phyloP scores from a whole-genome alignment of 2,329 filamentous ascomycete genomes.

The Mariannaea elegans region DNA sequence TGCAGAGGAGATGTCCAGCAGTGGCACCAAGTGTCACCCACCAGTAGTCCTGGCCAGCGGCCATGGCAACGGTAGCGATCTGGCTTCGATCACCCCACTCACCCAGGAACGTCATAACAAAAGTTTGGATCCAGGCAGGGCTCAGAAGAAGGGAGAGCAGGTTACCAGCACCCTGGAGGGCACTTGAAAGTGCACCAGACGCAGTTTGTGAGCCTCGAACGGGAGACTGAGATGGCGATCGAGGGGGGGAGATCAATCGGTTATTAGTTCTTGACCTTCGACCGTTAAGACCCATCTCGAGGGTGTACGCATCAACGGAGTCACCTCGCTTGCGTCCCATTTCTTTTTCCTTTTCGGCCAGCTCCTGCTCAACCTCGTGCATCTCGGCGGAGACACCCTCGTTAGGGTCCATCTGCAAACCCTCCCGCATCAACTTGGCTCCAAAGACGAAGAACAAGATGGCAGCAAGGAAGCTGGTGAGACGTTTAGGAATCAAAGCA shows the following conservation, averaged over 20 bases:
- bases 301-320: conserved; percentile 76
- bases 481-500: conserved; percentile 85
- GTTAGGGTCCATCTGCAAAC: conserved; percentile 85
- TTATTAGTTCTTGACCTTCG: conserved; percentile 78
- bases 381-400: conserved; percentile 97
- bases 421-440: conserved; percentile 83
- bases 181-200: conserved; percentile 48
- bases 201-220: conserved; percentile 66
- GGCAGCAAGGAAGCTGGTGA: conserved; percentile 88
- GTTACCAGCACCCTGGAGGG: conserved; percentile 77
- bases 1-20: conserved; percentile 87
- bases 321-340: conserved; percentile 69
- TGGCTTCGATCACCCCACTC: conserved; percentile 99
- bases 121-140: conserved; percentile 98
- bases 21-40: conserved; percentile 94
- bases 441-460: conserved; percentile 91
- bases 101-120: conserved; percentile 97
- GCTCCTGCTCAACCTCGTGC: conserved; percentile 93
- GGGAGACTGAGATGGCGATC: conserved; percentile 81
- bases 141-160: conserved; percentile 87
- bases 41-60: conserved; percentile 98
- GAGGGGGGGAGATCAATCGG: conserved; percentile 80
- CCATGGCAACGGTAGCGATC: conserved; percentile 99
- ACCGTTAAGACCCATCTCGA: conserved; percentile 80
- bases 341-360: conserved; percentile 92